These are phyloP conservation scores for Brasenia schreberi DNA, from an alignment of 164 flowering plant species.

Conservation along the genomic window DNA sequence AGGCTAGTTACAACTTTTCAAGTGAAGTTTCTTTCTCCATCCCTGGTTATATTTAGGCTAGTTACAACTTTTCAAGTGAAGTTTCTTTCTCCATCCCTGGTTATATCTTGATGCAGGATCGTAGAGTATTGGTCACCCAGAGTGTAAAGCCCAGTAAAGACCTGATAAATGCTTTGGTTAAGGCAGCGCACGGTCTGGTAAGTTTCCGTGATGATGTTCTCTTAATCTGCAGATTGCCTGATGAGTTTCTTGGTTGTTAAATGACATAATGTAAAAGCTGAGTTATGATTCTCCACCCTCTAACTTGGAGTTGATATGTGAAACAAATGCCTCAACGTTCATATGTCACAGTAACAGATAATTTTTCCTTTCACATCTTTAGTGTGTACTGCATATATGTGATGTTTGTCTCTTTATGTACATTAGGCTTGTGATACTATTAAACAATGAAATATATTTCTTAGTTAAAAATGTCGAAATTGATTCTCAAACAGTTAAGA, in stretches of 20 bases:
- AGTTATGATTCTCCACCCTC: background rate
- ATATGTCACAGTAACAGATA: too few relatives aligned
- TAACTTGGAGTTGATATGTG: background rate
- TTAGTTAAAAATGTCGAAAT: too few relatives aligned
- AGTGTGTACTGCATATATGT: too few relatives aligned
- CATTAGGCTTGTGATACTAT: too few relatives aligned
- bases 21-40: background rate
- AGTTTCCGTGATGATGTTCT: background rate
- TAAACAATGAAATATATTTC: too few relatives aligned
- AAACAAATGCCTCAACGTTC: too few relatives aligned
- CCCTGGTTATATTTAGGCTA: background rate
- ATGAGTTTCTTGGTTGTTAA: background rate
- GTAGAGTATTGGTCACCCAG: slow-evolving; percentile 62
- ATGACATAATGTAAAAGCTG: background rate
- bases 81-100: background rate
- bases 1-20: background rate
- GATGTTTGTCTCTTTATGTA: too few relatives aligned
- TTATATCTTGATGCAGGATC: slow-evolving; percentile 38
- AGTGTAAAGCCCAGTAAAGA: slow-evolving; percentile 72
- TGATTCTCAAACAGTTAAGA: too few relatives aligned
- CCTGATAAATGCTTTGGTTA: slow-evolving; percentile 51
- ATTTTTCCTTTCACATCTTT: too few relatives aligned
- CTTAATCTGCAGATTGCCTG: background rate
- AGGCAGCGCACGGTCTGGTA: slow-evolving; percentile 81
- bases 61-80: background rate